phyloP scores from a whole-genome alignment of 495 filamentous ascomycete species.

The Tuber calosporum region DNA sequence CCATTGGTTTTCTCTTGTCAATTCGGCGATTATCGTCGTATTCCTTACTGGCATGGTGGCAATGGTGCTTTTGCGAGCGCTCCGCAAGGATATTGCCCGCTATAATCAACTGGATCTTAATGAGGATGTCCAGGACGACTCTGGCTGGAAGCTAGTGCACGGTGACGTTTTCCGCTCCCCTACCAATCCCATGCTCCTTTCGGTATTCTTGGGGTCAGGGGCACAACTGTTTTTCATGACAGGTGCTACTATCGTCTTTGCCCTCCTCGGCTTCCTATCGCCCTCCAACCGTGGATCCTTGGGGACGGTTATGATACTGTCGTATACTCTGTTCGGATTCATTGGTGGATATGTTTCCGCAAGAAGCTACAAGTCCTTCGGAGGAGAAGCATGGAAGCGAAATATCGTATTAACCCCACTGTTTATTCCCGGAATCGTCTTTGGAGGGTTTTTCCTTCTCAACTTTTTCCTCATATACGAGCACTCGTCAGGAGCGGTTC shows the following conservation, averaged over 20 bases:
- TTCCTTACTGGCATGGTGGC: slow-evolving; percentile 85
- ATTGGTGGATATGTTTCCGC: slow-evolving; percentile 88
- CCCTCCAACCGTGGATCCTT: slow-evolving; percentile 90
- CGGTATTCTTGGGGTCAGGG: slow-evolving; percentile 84
- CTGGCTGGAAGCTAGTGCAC: slow-evolving; percentile 96
- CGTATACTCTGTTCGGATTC: slow-evolving; percentile 88
- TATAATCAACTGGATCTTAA: slow-evolving; percentile 93
- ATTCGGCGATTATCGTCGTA: slow-evolving; percentile 84
- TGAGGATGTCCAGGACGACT: slow-evolving; percentile 94
- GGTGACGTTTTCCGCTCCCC: slow-evolving; percentile 94
- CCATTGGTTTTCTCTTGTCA: slow-evolving; percentile 96
- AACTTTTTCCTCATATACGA: slow-evolving; percentile 95
- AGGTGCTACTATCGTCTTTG: slow-evolving; percentile 86
- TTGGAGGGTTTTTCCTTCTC: slow-evolving; percentile 81
- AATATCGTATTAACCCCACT: slow-evolving; percentile 84
- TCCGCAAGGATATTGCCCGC: slow-evolving; percentile 87
- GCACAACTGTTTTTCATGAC: slow-evolving; percentile 97
- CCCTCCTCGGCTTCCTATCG: slow-evolving; percentile 86
- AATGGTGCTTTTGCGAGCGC: slow-evolving; percentile 75
- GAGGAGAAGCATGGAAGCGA: slow-evolving; percentile 86
- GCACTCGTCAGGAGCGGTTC: slow-evolving; percentile 82
- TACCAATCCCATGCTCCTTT: slow-evolving; percentile 69
- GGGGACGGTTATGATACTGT: slow-evolving; percentile 79
- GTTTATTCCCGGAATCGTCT: slow-evolving; percentile 79
- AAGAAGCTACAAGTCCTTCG: slow-evolving; percentile 83